phyloP scores from a whole-genome alignment of 129 eudicot genomes.

The Artemisia tridentata region DNA sequence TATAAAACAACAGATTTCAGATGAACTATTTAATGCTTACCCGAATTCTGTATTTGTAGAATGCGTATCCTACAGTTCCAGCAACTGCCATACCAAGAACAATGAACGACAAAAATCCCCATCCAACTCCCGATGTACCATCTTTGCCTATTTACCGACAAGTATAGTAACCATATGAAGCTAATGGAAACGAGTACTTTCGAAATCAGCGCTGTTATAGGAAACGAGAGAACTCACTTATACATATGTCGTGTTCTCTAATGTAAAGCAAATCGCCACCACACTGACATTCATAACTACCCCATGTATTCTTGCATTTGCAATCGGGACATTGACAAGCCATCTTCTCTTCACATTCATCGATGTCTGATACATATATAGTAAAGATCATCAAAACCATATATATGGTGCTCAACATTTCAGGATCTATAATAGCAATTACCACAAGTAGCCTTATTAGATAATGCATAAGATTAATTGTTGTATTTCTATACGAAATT shows the following conservation, averaged over 20 bases:
- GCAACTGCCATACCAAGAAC: slow-evolving; percentile 63
- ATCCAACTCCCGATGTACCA: slow-evolving; percentile 39
- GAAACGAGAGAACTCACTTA: slow-evolving; percentile 48
- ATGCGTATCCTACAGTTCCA: slow-evolving; percentile 62
- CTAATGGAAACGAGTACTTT: not conserved
- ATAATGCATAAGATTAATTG: not conserved
- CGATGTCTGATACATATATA: slow-evolving; percentile 53
- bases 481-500: not conserved
- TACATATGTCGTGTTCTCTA: slow-evolving; percentile 81
- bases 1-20: not conserved
- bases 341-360: slow-evolving; percentile 76
- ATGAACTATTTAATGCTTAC: slow-evolving; percentile 30
- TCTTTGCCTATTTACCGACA: slow-evolving; percentile 49
- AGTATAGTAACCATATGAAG: not conserved
- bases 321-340: slow-evolving; percentile 86
- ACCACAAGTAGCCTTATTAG: not conserved
- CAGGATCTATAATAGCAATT: not conserved
- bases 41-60: slow-evolving; percentile 90
- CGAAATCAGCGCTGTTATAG: not conserved
- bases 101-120: slow-evolving; percentile 70
- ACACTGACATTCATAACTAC: slow-evolving; percentile 80
- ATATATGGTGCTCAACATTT: not conserved
- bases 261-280: slow-evolving; percentile 63
- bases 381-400: not conserved
- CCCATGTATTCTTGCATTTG: slow-evolving; percentile 93